Percentiles rank a stretch among this genome's conserved stretches.
phyloP scores from a whole-genome alignment of 306 rosid species.

The Citrullus mucosospermus region DNA sequence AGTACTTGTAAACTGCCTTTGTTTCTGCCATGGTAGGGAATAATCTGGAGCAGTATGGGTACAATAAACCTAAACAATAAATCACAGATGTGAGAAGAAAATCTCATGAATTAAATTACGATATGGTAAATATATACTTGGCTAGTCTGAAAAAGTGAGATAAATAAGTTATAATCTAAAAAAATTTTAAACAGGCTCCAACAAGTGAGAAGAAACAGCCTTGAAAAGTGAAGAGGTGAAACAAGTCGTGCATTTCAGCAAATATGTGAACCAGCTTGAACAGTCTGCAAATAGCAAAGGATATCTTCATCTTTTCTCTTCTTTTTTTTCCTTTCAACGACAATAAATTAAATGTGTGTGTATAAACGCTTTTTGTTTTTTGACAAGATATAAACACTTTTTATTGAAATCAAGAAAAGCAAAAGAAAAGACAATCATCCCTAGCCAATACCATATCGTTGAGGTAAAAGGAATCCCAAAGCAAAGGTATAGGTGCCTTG shows the following conservation, averaged over 20 bases:
- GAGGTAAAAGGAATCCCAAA: neutral
- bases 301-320: neutral
- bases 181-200: neutral
- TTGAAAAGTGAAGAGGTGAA: neutral
- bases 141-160: neutral
- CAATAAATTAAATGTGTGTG: neutral
- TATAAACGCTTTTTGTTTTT: no score
- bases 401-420: neutral
- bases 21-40: slow-evolving; percentile 99
- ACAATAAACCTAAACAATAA: slow-evolving; percentile 67
- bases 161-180: neutral
- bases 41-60: slow-evolving; percentile 94
- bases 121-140: slow-evolving; percentile 3
- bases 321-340: neutral
- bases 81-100: neutral
- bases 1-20: slow-evolving; percentile 88
- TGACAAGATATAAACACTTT: neutral
- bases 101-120: slow-evolving; percentile 4
- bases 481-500: neutral
- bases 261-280: neutral
- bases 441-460: neutral
- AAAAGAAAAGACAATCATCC: neutral
- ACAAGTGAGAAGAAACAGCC: neutral
- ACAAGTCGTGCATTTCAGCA: neutral
- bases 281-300: neutral